phyloP scores from a whole-genome alignment of 176 grass and related monocot species.

The Themeda triandra region DNA sequence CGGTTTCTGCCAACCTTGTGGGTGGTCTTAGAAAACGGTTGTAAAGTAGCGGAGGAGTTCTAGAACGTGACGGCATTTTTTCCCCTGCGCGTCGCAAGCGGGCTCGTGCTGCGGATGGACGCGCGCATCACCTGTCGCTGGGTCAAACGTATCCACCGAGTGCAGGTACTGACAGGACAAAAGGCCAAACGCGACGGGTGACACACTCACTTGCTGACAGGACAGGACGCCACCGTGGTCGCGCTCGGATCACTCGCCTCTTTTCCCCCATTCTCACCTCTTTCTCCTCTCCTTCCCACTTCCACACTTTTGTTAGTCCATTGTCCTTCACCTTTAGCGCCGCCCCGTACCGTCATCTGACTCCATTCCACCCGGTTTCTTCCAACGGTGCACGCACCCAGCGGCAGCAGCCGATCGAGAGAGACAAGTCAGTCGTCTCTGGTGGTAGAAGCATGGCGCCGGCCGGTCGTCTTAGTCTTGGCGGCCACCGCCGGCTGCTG shows the following conservation, averaged over 20 bases:
- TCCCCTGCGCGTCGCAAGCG: not conserved
- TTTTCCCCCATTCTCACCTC: not conserved
- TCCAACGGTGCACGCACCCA: not conserved
- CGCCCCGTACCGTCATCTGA: not conserved
- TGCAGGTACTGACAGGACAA: not conserved
- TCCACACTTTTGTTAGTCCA: not conserved
- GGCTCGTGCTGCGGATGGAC: not conserved
- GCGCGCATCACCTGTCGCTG: not conserved
- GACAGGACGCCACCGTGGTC: not conserved
- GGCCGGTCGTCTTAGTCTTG: not conserved
- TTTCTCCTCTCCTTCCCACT: not conserved
- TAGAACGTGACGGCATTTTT: not conserved
- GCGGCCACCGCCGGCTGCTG: constrained; percentile 14
- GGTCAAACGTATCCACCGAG: not conserved
- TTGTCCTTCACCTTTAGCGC: no score
- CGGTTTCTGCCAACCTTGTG: no score
- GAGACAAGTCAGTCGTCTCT: not conserved
- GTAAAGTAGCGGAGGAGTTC: no score
- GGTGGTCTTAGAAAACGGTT: no score
- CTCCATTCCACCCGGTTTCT: not conserved
- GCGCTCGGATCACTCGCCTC: not conserved
- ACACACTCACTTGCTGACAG: not conserved
- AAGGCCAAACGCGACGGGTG: not conserved
- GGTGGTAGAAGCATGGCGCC: not conserved
- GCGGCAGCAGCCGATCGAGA: not conserved